Evolutionary conservation across 176 grass and related monocot species (phyloP), one percentile per base, ranked within the genome.

Genomic region (Bonia amplexicaulis): DNA sequence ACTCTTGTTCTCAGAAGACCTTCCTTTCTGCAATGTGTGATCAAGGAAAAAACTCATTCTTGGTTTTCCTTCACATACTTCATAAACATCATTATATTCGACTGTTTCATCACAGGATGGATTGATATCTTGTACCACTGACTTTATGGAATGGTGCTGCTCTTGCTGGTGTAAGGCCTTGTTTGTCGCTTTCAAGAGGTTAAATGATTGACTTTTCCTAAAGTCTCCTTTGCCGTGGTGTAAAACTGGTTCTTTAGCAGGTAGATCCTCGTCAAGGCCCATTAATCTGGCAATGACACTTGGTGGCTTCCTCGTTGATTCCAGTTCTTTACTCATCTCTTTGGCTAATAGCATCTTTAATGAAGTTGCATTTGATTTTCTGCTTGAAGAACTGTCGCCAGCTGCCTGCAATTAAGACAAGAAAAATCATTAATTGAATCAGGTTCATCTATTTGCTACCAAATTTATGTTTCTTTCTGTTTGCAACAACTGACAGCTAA

Each of bases 341-440:
- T 96, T 91, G 80, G 84, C 90, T 91, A 99, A 82, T 84, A 99
- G 79, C 86, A 90, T 85, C 88, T 99, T 96, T 82, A 99, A 69
- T 72, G 90, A 90, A 79, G 90, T 94, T 62, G 83, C 86, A 53
- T 89, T 86, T 82, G 74, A 85, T 77, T 84, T 91, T 83, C 88
- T 79, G 66, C 45, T 82, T 59, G 88, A 69, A 66, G 85, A 87
- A 67, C 23, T 72, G 27, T 33, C 67, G 72, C 41, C 15, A 45
- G 47, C 22, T 81, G 23, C 75, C 86, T 86, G 70, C 65, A 75
- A 73, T 79, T 39, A 59, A 73, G 26, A 29, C 37, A 84, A 45
- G 66, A 64, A 74, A 75, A 61, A 69, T 71, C 5, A 82, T 57
- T 35, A 57, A 64, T 35, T 41, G 7, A 41, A 90, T 31, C 27